Conservation (phyloP, 2,329 filamentous ascomycete genomes). For the Aspergillus sp. region DNA sequence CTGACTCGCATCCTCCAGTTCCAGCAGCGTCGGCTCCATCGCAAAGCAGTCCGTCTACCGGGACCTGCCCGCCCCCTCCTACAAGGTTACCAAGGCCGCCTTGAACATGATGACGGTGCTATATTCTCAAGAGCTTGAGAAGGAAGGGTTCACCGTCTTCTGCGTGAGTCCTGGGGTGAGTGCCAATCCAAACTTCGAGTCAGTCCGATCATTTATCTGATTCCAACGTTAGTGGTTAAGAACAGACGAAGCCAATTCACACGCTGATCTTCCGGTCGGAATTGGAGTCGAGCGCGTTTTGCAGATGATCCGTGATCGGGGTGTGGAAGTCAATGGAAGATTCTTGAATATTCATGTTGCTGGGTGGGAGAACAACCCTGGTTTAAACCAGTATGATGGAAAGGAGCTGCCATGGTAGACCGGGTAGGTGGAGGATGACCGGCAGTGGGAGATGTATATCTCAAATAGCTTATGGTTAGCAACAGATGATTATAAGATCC, state of each 20-base stretch:
- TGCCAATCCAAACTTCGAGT: not conserved
- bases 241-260: conserved; percentile 45
- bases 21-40: conserved; percentile 48
- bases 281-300: conserved; percentile 41
- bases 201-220: not conserved
- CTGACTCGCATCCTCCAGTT: conserved; percentile 28
- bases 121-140: conserved; percentile 27
- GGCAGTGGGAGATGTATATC: too few species aligned
- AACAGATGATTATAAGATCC: too few species aligned
- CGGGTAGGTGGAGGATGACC: too few species aligned
- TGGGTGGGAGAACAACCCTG: conserved; percentile 38
- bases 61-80: conserved; percentile 34
- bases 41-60: conserved; percentile 24
- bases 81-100: conserved; percentile 52
- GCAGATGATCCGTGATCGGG: conserved; percentile 48
- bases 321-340: conserved; percentile 48
- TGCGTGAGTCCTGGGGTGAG: conserved; percentile 49
- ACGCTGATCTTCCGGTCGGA: conserved; percentile 47
- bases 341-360: conserved; percentile 49
- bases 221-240: conserved; percentile 44
- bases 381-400: conserved; percentile 44
- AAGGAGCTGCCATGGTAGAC: conserved; percentile 34
- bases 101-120: conserved; percentile 50
- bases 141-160: conserved; percentile 47
- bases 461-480: too few species aligned